Base-by-base conservation (phyloP, 306 rosid genomes). In the Gastrolobium bilobum region DNA sequence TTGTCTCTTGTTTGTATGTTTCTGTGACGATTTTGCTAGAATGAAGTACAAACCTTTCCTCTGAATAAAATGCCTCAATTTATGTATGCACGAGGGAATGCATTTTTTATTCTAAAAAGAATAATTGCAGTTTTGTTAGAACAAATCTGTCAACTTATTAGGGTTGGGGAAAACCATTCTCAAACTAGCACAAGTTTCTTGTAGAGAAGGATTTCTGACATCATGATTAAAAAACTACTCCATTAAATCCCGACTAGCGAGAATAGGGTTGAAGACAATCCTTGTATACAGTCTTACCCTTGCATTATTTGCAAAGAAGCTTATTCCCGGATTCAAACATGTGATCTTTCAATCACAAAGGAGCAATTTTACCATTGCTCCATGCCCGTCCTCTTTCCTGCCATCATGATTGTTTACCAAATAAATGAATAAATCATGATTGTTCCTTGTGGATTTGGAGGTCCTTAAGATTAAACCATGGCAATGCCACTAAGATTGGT, bases 371-470 rank as follows among this genome's bases (percentile, higher is more conserved):
- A 20, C 26, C 26, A 20, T 20, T 20, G 26, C 26, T 20, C 26
- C 26, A 0, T 20, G 26, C 26, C 26, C 26, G 26, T 20, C 26
- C 26, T 20, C 26, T 20, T 20, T 81, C 39, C 58, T 68, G n/a
- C 57, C 67, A 38, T 40, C 56, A 46, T 57, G 7, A 78, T 78
- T 35, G 51, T 71, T 39, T 76, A 9, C 46, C 51, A 70, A 58
- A 14, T 37, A 13, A 74, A 38, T 51, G 50, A 75, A 69, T 64
- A 65, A 43, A 26, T 51, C 68, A 61, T 53, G 53, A 14, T 76
- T 20, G 29, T 57, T 10, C 61, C 54, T 8, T 43, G 6, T 52
- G 46, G 52, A 37, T 56, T 47, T 75, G 34, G 65, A 81, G 63
- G 13, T 76, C 67, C 53, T 60, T 54, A 38, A 46, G 31, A 8